Evolutionary conservation across 768 basidiomycete species (phyloP).

Genomic region (Peribolospora kevripleyi): DNA sequence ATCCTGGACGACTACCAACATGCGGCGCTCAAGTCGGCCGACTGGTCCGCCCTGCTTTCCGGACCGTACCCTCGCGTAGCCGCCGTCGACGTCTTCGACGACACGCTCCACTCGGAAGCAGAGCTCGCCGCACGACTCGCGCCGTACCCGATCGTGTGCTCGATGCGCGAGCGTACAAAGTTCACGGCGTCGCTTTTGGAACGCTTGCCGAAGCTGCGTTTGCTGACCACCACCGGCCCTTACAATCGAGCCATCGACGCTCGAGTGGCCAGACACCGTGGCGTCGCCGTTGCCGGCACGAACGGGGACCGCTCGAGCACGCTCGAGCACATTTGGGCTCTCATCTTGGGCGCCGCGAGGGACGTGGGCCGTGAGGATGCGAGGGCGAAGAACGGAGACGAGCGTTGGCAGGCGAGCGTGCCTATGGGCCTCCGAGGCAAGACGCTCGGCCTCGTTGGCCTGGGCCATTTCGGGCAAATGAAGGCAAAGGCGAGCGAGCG

Average conservation of each 20-base stretch:
- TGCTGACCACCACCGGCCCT: constrained; percentile 36
- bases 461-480: constrained; percentile 32
- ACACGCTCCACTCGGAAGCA: constrained; percentile 29
- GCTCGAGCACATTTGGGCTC: constrained; percentile 39
- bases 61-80: constrained; percentile 22
- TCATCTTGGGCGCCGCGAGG: constrained; percentile 31
- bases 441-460: constrained; percentile 37
- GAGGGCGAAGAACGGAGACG: constrained; percentile 25
- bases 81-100: constrained; percentile 20
- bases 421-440: constrained; percentile 31
- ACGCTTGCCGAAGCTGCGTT: constrained; percentile 33
- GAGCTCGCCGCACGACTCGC: constrained; percentile 28
- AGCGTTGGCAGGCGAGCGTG: constrained; percentile 32
- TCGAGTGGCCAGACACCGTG: constrained; percentile 26
- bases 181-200: constrained; percentile 30
- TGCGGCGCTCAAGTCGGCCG: constrained; percentile 29
- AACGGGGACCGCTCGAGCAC: constrained; percentile 27
- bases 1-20: constrained; percentile 41
- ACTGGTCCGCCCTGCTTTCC: constrained; percentile 28
- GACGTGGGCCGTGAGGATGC: constrained; percentile 29
- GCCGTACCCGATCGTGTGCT: constrained; percentile 33
- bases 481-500: constrained; percentile 24
- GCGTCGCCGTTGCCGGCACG: constrained; percentile 33
- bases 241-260: constrained; percentile 31
- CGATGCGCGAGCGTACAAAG: constrained; percentile 44